Evolutionary conservation across 2,329 filamentous ascomycete genomes (phyloP), one percentile per base, ranked within the genome.

Genomic region (Sclerotinia spermophila): DNA sequence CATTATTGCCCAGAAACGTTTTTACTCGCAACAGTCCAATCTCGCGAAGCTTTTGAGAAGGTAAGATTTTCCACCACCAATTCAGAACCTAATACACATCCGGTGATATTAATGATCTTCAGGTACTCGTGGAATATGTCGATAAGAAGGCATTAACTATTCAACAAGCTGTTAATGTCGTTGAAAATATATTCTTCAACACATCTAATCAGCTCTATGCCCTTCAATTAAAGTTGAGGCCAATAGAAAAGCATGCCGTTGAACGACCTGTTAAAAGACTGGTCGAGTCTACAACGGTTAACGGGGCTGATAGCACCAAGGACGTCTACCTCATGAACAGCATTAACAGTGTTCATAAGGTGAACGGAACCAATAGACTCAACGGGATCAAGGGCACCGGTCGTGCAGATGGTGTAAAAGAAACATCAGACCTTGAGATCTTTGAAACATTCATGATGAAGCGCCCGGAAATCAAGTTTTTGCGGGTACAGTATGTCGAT

Each of bases 1-100:
- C 91, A 94, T 78, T 92, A 87, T 80, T 92, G 92, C 72, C 91
- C 92, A 0, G 92, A 95, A 79, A 93, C 90, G 0, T 96, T 90
- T 76, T 86, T 91, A 76, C 83, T 95, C 6, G 91, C 92, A 0
- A 88, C 91, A 53, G 82, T 85, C 56, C 92, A 95, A 79, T 89
- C 93, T 71, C 85, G 91, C 66, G 87, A 92, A 74, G 90, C 87
- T 2, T 81, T 96, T 48, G 86, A 91, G 74, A 87, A 85, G 69
- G 90, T 92, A 76, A 71, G 83, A n/a, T 13, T 53, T 27, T 11
- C 75, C 19, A 38, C 2, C 19, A 4, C 33, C 27, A 24, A 8
- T 19, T 24, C 13, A 11, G 3, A 27, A 5, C 10, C 6, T 3
- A 17, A 15, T 11, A 11, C 1, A 40, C 33, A 5, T 55, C 24